These are phyloP conservation scores for Epichloe festucae DNA, from an alignment of 2,329 filamentous ascomycete species.

Conservation along the genomic window DNA sequence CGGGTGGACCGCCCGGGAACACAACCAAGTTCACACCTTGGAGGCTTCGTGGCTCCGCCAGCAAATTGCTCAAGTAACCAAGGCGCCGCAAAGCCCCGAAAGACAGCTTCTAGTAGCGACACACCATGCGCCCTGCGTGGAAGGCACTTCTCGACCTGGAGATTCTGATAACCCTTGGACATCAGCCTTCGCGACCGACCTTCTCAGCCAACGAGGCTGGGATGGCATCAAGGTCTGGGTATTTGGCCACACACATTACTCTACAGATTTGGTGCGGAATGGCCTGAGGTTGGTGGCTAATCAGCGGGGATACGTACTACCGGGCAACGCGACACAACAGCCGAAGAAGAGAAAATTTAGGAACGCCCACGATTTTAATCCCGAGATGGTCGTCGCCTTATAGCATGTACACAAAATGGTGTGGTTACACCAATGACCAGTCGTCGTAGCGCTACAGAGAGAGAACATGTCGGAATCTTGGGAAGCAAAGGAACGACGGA, in stretches of 20 bases:
- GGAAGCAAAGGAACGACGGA: no score
- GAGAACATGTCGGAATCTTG: no score
- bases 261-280: slow-evolving; percentile 19
- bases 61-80: slow-evolving; percentile 8
- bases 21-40: slow-evolving; percentile 32
- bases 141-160: no score
- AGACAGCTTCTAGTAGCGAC: slow-evolving; percentile 35
- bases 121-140: slow-evolving; percentile 34
- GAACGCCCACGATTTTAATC: slow-evolving; percentile 1
- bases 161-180: no score
- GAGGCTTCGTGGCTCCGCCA: slow-evolving; percentile 39
- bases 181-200: slow-evolving; percentile 20
- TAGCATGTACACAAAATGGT: not conserved
- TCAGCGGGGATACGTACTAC: slow-evolving; percentile 29
- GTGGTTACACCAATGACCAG: no score
- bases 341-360: not conserved
- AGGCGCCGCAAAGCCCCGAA: slow-evolving; percentile 5
- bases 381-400: slow-evolving; percentile 5
- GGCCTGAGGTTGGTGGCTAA: slow-evolving; percentile 29
- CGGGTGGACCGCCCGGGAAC: slow-evolving; percentile 34
- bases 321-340: not conserved
- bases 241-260: slow-evolving; percentile 37
- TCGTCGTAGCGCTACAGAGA: no score
- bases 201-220: slow-evolving; percentile 18
- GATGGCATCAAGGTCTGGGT: slow-evolving; percentile 26